Conservation (phyloP, 768 basidiomycete genomes). For the Panellus pusillus region DNA sequence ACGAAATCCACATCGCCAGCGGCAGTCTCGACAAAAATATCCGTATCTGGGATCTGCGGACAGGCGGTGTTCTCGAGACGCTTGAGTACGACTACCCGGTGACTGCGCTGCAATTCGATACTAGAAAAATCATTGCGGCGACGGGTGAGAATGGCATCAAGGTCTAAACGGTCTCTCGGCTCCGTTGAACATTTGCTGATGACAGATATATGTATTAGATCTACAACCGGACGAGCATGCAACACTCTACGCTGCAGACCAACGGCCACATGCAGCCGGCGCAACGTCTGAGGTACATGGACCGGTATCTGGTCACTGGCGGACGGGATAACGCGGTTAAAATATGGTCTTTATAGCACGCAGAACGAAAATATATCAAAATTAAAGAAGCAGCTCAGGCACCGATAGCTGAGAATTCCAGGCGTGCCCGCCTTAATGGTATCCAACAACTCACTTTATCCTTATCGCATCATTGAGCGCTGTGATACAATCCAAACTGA, state of each 20-base stretch:
- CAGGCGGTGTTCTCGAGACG: slow-evolving; percentile 84
- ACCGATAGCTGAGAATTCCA: not conserved
- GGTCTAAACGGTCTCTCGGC: slow-evolving; percentile 40
- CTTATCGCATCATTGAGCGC: too few species aligned
- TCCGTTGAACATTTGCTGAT: slow-evolving; percentile 2
- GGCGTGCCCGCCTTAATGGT: too few species aligned
- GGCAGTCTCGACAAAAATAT: slow-evolving; percentile 94
- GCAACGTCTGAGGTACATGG: slow-evolving; percentile 91
- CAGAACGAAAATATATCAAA: slow-evolving; percentile 2
- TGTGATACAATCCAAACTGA: not conserved
- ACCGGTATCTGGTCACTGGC: slow-evolving; percentile 90
- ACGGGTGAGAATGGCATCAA: slow-evolving; percentile 92
- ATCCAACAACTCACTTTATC: too few species aligned
- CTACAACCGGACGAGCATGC: slow-evolving; percentile 92
- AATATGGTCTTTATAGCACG: slow-evolving; percentile 86
- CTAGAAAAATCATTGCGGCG: slow-evolving; percentile 88
- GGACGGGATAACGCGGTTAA: slow-evolving; percentile 85
- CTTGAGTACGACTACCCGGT: slow-evolving; percentile 90
- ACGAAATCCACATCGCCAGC: slow-evolving; percentile 90
- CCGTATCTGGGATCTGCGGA: slow-evolving; percentile 94
- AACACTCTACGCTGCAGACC: slow-evolving; percentile 78
- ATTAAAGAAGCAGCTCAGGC: not conserved
- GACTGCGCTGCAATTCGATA: slow-evolving; percentile 92
- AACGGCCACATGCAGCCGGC: slow-evolving; percentile 95
- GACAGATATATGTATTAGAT: slow-evolving; percentile 48